A percentile compares a stretch with the other conserved stretches of the same genome.
Evolutionary conservation across 176 grass and related monocot genomes (phyloP).

Genomic region (Lolium rigidum): DNA sequence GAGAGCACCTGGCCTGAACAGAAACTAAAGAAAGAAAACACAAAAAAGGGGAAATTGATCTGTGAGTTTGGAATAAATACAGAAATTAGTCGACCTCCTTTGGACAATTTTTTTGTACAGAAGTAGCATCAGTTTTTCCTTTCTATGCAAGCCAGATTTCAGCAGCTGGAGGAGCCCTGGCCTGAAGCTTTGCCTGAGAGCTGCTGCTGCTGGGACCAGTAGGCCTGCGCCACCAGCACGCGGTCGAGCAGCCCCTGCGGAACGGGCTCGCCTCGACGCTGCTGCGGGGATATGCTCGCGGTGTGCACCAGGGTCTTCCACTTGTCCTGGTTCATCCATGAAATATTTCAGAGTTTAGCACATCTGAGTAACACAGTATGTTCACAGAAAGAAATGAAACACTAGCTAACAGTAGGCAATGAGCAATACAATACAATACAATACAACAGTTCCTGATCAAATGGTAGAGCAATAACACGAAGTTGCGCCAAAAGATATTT

Average conservation of each 20-base stretch:
- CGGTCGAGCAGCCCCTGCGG: slow-evolving; percentile 36
- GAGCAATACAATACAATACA: background rate
- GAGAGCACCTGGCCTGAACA: too few relatives aligned
- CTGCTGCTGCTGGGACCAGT: slow-evolving; percentile 45
- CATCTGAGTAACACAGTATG: too few relatives aligned
- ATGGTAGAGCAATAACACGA: background rate
- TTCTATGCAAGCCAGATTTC: slow-evolving; percentile 11
- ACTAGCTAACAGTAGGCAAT: background rate
- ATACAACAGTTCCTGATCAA: background rate
- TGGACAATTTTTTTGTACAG: slow-evolving; percentile 51
- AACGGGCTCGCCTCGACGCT: slow-evolving; percentile 55
- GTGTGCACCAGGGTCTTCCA: slow-evolving; percentile 78
- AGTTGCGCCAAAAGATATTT: background rate
- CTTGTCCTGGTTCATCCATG: slow-evolving; percentile 38
- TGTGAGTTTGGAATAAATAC: slow-evolving; percentile 30
- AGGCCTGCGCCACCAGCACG: slow-evolving; percentile 19
- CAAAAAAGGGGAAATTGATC: background rate
- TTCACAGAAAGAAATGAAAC: background rate
- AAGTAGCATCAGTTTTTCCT: slow-evolving; percentile 26
- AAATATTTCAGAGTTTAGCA: background rate
- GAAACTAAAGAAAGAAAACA: too few relatives aligned
- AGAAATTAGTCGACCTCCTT: slow-evolving; percentile 19
- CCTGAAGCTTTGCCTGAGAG: slow-evolving; percentile 45
- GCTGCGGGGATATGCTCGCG: slow-evolving; percentile 65
- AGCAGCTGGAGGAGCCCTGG: slow-evolving; percentile 17